phyloP scores from a whole-genome alignment of 176 grass and related monocot species.

The Rhynchospora tenuis region DNA sequence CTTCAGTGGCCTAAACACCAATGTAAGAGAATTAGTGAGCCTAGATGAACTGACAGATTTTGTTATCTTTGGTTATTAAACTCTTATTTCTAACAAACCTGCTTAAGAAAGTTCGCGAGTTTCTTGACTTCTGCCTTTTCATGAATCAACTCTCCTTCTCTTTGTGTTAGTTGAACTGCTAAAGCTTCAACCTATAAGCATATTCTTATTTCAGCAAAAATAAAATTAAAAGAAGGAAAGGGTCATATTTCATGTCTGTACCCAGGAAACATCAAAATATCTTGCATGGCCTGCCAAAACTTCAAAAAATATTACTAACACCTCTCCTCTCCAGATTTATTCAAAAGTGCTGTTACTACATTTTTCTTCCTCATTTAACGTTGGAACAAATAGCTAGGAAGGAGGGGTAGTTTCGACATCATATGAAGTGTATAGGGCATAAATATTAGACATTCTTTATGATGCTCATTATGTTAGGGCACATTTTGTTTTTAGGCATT shows the following conservation, averaged over 20 bases:
- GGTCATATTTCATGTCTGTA: neutral
- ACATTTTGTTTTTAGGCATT: neutral
- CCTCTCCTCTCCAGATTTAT: neutral
- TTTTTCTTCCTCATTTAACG: conserved; percentile 3
- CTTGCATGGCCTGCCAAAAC: neutral
- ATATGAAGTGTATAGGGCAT: neutral
- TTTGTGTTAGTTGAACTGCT: conserved; percentile 90
- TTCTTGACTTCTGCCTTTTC: conserved; percentile 96
- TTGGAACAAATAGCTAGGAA: neutral
- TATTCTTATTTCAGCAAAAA: neutral
- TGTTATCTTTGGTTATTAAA: neutral
- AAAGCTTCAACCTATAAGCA: conserved; percentile 76
- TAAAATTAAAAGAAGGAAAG: neutral
- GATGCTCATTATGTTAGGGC: neutral
- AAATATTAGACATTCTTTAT: neutral
- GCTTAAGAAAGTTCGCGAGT: conserved; percentile 79
- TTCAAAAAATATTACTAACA: neutral
- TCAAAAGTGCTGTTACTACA: conserved; percentile 3
- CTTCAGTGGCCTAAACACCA: conserved; percentile 71
- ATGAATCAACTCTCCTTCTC: conserved; percentile 94
- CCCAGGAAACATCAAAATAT: conserved; percentile 1
- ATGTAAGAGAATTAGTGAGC: neutral
- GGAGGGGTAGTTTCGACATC: neutral
- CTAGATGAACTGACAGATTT: conserved; percentile 7
- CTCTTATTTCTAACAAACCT: conserved; percentile 37